These are phyloP conservation scores for Candida qinlingensis DNA, from an alignment of 805 yeast species.

Conservation along the genomic window DNA sequence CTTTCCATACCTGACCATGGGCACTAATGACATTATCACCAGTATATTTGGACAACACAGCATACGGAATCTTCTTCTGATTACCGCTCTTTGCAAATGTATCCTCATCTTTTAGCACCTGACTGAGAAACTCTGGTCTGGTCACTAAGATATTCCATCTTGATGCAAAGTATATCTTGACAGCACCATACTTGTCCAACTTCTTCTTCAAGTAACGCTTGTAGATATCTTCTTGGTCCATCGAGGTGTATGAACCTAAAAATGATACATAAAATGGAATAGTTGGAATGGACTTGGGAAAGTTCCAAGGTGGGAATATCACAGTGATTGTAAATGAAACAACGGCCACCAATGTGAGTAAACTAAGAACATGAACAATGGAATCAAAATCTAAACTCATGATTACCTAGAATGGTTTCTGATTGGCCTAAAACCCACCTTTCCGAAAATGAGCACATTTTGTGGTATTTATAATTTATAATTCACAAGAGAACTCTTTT, in stretches of 20 bases:
- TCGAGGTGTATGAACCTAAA: constrained; percentile 35
- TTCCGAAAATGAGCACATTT: too few species aligned
- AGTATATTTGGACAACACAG: constrained; percentile 48
- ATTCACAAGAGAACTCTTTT: too few species aligned
- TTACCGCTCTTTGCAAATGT: constrained; percentile 56
- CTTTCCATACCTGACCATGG: constrained; percentile 47
- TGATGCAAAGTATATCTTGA: constrained; percentile 53
- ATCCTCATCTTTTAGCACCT: constrained; percentile 44
- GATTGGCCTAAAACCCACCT: too few species aligned
- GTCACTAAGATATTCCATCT: constrained; percentile 56
- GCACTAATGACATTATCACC: constrained; percentile 60
- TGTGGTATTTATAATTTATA: too few species aligned
- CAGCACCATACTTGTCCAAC: constrained; percentile 50
- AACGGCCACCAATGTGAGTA: not conserved
- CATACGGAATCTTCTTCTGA: constrained; percentile 50
- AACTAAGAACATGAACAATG: not conserved
- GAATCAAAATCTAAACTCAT: too few species aligned
- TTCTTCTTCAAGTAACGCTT: constrained; percentile 37
- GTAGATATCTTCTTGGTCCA: constrained; percentile 47
- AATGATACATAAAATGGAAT: constrained; percentile 57
- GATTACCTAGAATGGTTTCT: too few species aligned
- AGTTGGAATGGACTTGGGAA: constrained; percentile 51
- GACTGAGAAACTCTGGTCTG: constrained; percentile 40
- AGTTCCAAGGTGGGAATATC: constrained; percentile 42
- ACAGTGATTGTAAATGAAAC: constrained; percentile 8